Evolutionary conservation across 2,329 filamentous ascomycete species (phyloP), one percentile per base, ranked within the genome.

Genomic region (Calonectria naviculata): DNA sequence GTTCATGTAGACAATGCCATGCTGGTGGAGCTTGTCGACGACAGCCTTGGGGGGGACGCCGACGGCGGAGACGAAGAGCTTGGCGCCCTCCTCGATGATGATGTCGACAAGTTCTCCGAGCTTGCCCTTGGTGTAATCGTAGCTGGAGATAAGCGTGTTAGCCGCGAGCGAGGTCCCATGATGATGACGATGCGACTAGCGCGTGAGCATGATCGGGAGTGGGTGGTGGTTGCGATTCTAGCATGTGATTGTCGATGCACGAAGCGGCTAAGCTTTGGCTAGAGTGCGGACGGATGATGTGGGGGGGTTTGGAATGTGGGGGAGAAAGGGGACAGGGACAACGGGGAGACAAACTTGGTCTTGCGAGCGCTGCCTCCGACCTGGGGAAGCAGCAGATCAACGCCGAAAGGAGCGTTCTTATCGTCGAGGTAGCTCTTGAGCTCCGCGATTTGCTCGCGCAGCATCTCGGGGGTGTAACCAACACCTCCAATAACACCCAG

Each of bases 101-200:
- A 98, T 95, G 83, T 95, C 93, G 83, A 97, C 85, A 68, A 99
- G 91, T 83, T 96, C 94, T 84, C 94, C 89, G 74, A 99, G 94
- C 88, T 98, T 98, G 84, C 97, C 97, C 89, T 99, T 98, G 81
- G 97, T 99, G 89, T 99, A 99, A 86, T 99, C 97, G 86, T 98
- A 98, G 91, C 96, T 98, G 80, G 41, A 21, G 24, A n/a, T 38
- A 54, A 46, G 34, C 62, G 49, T 52, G 68, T 78, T 46, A 78
- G 73, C 44, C 24, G 31, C 28, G 47, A 36, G 31, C 46, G 34
- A 60, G 64, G 41, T 67, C 64, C 47, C 63, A 67, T 70, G 62
- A 63, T 5, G 36, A 26, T 54, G 29, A 21, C n/a, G 49, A 36
- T 56, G 58, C 26, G 34, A 47, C 49, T 68, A 68, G 66, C 66